phyloP scores from a whole-genome alignment of 306 rosid genomes.

The Sicyos baderoa region DNA sequence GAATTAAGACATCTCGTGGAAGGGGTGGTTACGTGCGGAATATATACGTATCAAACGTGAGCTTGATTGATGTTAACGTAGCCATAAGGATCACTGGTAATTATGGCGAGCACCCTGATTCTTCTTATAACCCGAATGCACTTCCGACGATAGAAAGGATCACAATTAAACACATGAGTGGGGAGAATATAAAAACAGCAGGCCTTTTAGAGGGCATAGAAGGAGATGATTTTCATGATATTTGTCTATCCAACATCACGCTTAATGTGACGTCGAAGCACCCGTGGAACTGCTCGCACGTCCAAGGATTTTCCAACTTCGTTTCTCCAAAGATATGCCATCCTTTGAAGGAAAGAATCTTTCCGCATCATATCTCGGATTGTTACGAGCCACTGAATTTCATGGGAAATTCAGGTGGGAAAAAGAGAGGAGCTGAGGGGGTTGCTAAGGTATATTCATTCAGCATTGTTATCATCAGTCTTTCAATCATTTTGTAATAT shows the following conservation, averaged over 20 bases:
- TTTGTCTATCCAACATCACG: constrained; percentile 45
- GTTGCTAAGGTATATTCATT: not conserved
- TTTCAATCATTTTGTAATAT: not conserved
- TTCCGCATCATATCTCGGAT: not conserved
- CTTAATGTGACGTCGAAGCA: constrained; percentile 14
- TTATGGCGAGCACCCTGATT: constrained; percentile 52
- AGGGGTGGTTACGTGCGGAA: constrained; percentile 54
- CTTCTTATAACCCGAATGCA: constrained; percentile 43
- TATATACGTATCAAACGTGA: constrained; percentile 30
- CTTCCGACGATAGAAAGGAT: constrained; percentile 36
- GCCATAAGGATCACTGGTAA: constrained; percentile 39
- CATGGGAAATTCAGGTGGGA: not conserved
- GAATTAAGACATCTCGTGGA: constrained; percentile 48
- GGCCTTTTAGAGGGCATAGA: constrained; percentile 19
- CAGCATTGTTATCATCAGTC: not conserved
- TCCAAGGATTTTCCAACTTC: constrained; percentile 9
- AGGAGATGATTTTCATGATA: constrained; percentile 5
- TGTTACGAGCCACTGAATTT: not conserved
- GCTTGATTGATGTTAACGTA: constrained; percentile 28
- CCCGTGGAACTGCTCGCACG: constrained; percentile 15
- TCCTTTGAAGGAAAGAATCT: not conserved
- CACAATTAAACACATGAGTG: constrained; percentile 36
- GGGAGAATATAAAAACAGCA: constrained; percentile 37
- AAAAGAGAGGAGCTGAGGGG: not conserved
- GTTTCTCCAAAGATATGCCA: constrained; percentile 6